These are phyloP conservation scores for Agaricus subrufescens DNA, from an alignment of 768 basidiomycete species.

Conservation along the genomic window DNA sequence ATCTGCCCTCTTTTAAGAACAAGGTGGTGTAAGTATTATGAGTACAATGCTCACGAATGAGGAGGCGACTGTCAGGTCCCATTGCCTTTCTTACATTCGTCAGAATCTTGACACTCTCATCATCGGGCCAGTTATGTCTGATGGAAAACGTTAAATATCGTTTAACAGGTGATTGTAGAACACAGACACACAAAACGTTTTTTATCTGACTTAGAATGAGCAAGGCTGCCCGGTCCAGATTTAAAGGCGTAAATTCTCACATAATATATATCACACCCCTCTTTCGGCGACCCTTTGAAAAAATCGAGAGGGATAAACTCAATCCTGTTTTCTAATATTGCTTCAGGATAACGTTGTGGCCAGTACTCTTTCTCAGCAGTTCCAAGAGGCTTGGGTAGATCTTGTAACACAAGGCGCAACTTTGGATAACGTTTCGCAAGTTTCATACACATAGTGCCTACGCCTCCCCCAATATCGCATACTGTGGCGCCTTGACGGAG, in stretches of 20 bases:
- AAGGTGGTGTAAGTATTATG: too few species aligned
- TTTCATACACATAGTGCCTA: conserved; percentile 17
- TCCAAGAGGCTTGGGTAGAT: conserved; percentile 25
- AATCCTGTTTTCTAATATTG: too few species aligned
- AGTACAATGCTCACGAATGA: conserved; percentile 27
- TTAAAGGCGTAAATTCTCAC: too few species aligned
- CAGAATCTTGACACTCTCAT: conserved; percentile 30
- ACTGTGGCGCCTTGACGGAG: conserved; percentile 22
- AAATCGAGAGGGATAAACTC: conserved; percentile 27
- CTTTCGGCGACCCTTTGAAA: conserved; percentile 29
- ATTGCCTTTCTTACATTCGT: conserved; percentile 29
- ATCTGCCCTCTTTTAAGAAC: conserved; percentile 17
- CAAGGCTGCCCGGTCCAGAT: too few species aligned
- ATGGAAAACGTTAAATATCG: conserved; percentile 15
- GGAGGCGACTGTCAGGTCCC: conserved; percentile 26
- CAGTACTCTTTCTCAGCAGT: conserved; percentile 30
- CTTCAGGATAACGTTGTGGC: conserved; percentile 25
- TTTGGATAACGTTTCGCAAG: conserved; percentile 27
- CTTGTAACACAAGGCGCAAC: conserved; percentile 30
- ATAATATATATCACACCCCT: conserved; percentile 35
- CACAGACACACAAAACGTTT: too few species aligned
- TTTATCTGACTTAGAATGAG: too few species aligned
- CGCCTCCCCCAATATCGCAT: conserved; percentile 34
- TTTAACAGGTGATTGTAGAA: too few species aligned
- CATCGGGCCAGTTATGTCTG: conserved; percentile 41